Percentiles rank a stretch among this genome's conserved stretches.
Conservation (phyloP, 805 yeast genomes). For the Kazachstania psychrophila region DNA sequence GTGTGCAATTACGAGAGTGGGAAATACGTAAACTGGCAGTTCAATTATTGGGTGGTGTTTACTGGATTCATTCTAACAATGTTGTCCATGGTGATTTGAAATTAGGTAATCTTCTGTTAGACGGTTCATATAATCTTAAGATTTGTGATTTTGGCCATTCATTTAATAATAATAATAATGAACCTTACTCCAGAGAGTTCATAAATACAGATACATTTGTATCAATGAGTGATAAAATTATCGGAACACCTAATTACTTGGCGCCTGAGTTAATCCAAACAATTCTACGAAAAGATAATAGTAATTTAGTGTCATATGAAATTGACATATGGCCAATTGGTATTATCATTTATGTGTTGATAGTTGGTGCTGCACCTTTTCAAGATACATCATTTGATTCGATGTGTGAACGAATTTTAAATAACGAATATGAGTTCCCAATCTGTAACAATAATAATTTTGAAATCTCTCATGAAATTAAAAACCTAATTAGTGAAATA, state of each 20-base stretch:
- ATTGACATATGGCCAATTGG: slow-evolving; percentile 97
- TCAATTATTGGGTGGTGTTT: slow-evolving; percentile 85
- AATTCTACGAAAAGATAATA: slow-evolving; percentile 35
- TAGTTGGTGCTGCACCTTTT: slow-evolving; percentile 89
- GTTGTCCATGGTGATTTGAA: slow-evolving; percentile 12
- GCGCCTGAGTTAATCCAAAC: slow-evolving; percentile 72
- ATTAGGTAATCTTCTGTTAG: slow-evolving; percentile 44
- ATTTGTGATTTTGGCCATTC: slow-evolving; percentile 42
- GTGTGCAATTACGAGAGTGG: slow-evolving; percentile 3
- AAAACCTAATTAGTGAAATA: slow-evolving; percentile 54
- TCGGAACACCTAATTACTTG: slow-evolving; percentile 92
- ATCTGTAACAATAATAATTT: slow-evolving; percentile 34
- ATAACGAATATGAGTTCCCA: slow-evolving; percentile 73
- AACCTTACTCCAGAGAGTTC: slow-evolving; percentile 41
- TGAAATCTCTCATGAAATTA: slow-evolving; percentile 59
- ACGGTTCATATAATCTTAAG: slow-evolving; percentile 81
- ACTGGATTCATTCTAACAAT: slow-evolving; percentile 78
- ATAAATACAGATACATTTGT: slow-evolving; percentile 40
- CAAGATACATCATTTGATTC: slow-evolving; percentile 53
- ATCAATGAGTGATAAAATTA: background rate
- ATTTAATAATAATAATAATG: slow-evolving; percentile 68
- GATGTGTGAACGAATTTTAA: slow-evolving; percentile 84
- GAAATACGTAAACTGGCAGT: slow-evolving; percentile 50
- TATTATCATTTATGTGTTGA: slow-evolving; percentile 81
- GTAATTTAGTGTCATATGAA: slow-evolving; percentile 75